These are phyloP conservation scores for Verbena officinalis DNA, from an alignment of 257 asterid species.

Conservation along the genomic window DNA sequence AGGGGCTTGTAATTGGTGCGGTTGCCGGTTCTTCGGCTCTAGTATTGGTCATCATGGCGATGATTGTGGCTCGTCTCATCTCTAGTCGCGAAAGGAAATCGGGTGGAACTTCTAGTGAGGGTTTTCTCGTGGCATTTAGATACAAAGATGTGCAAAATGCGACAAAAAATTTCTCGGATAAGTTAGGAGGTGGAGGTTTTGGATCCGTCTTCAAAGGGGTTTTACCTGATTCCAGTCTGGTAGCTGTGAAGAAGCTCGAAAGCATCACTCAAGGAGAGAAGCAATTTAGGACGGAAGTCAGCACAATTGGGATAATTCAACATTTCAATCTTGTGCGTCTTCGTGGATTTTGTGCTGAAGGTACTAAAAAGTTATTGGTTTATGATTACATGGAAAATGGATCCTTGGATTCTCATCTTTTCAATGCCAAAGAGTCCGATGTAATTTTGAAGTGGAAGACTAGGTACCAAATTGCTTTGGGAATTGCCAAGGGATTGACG, in stretches of 20 bases:
- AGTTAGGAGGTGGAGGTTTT: conserved; percentile 39
- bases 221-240: conserved; percentile 4
- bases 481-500: conserved; percentile 31
- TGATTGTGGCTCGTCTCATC: not conserved
- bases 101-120: conserved; percentile 12
- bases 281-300: conserved; percentile 32
- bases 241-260: conserved; percentile 35
- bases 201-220: conserved; percentile 37
- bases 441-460: conserved; percentile 29
- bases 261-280: conserved; percentile 34
- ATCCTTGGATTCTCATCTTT: conserved; percentile 31
- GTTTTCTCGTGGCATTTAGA: conserved; percentile 19
- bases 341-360: conserved; percentile 35
- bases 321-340: conserved; percentile 41
- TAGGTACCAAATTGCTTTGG: conserved; percentile 35
- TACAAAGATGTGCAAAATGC: conserved; percentile 30
- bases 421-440: conserved; percentile 1
- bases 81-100: conserved; percentile 4
- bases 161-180: conserved; percentile 32
- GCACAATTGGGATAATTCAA: conserved; percentile 33
- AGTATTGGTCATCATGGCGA: not conserved
- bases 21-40: conserved; percentile 18
- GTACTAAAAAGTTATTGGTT: conserved; percentile 29
- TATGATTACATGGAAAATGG: conserved; percentile 35
- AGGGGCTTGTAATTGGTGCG: conserved; percentile 7